Percentiles rank a stretch among this genome's conserved stretches.
Conservation (phyloP, 1,284 basidiomycete species). For the Trametes pubescens region DNA sequence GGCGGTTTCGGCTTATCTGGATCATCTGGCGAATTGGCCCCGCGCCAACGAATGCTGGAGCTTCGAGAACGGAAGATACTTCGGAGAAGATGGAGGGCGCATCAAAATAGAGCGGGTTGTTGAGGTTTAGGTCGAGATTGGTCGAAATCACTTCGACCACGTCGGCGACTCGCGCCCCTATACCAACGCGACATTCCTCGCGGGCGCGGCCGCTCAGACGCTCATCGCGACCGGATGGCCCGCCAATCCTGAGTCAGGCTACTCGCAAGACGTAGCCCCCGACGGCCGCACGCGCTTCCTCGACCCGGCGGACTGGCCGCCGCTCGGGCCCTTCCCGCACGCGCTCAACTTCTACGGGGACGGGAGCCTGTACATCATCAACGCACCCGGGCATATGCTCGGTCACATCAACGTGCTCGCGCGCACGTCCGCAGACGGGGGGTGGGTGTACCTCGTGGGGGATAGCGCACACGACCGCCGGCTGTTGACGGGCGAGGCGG, state of each 20-base stretch:
- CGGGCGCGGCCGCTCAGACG: constrained; percentile 47
- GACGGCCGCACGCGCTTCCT: constrained; percentile 48
- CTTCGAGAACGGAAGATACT: constrained; percentile 44
- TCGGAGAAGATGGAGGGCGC: constrained; percentile 31
- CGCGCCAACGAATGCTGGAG: constrained; percentile 41
- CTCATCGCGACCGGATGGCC: constrained; percentile 53
- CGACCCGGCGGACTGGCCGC: constrained; percentile 19
- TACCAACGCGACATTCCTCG: constrained; percentile 54
- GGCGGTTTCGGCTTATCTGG: constrained; percentile 35
- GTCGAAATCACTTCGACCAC: constrained; percentile 58
- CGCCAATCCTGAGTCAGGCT: constrained; percentile 46
- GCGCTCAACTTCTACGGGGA: constrained; percentile 63
- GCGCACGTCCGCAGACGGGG: constrained; percentile 60
- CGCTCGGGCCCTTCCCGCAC: constrained; percentile 58
- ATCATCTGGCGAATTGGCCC: constrained; percentile 40
- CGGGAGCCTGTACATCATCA: constrained; percentile 62
- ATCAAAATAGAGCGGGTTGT: neutral
- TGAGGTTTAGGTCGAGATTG: neutral
- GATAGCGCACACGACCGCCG: constrained; percentile 65
- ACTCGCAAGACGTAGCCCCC: constrained; percentile 51
- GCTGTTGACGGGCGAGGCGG: constrained; percentile 55
- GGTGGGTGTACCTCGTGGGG: constrained; percentile 63
- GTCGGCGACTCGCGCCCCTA: constrained; percentile 57
- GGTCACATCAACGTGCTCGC: constrained; percentile 63
- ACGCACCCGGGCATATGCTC: constrained; percentile 60